A percentile compares a stretch with the other conserved stretches of the same genome.
Conservation (phyloP, 106 monocot genomes). For the Alisma plantagoaquatica region DNA sequence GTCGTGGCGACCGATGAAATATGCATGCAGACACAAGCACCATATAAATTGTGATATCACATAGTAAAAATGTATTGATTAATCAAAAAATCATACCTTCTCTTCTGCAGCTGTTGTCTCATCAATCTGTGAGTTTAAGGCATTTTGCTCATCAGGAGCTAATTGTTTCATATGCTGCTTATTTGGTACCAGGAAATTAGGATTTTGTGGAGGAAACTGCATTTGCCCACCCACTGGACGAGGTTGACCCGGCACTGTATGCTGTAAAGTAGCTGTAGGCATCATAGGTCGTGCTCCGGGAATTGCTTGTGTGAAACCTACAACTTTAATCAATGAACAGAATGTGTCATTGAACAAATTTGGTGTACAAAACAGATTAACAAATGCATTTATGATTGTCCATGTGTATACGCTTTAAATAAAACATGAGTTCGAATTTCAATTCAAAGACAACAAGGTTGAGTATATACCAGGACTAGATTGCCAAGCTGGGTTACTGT, state of each 20-base stretch:
- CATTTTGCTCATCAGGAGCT: constrained; percentile 27
- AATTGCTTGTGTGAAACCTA: constrained; percentile 34
- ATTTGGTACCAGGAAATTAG: constrained; percentile 23
- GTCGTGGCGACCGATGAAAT: too few species aligned
- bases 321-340: too few species aligned
- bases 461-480: constrained; percentile 52
- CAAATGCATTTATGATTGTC: too few species aligned
- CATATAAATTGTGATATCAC: too few species aligned
- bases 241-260: constrained; percentile 33
- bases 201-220: constrained; percentile 29
- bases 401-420: too few species aligned
- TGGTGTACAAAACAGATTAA: too few species aligned
- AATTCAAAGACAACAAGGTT: too few species aligned
- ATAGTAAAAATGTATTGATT: too few species aligned
- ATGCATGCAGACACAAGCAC: too few species aligned
- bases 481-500: constrained; percentile 48
- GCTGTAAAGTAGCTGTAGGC: constrained; percentile 31
- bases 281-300: constrained; percentile 34
- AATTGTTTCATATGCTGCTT: constrained; percentile 29
- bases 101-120: constrained; percentile 32
- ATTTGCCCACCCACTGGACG: constrained; percentile 21
- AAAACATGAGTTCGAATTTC: too few species aligned
- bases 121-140: constrained; percentile 21
- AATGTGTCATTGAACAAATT: too few species aligned
- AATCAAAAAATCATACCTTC: too few species aligned